Evolutionary conservation across 1,139 yeast genomes (phyloP).

Genomic region (Hemisphaericaspora subhashii): DNA sequence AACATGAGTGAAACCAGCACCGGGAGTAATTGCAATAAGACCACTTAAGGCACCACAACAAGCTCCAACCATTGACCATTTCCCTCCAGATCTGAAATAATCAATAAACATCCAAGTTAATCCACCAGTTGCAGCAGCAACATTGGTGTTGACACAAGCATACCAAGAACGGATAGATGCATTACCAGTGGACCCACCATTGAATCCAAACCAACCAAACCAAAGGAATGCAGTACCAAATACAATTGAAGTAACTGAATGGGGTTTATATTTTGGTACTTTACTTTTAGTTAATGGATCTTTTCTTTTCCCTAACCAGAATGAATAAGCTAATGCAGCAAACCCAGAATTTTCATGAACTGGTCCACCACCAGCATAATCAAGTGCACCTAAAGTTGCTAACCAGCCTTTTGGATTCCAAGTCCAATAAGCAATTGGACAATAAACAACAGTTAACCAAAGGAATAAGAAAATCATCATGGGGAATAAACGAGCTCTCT

Average conservation of each 20-base stretch:
- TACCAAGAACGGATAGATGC: conserved; percentile 90
- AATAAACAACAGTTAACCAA: conserved; percentile 96
- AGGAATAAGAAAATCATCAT: conserved; percentile 91
- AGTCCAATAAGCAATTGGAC: conserved; percentile 95
- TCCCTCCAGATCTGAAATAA: conserved; percentile 82
- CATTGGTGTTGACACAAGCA: conserved; percentile 87
- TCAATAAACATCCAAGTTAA: conserved; percentile 92
- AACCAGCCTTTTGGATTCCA: conserved; percentile 96
- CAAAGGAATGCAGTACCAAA: conserved; percentile 91
- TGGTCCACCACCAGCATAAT: conserved; percentile 98
- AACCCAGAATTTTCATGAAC: conserved; percentile 95
- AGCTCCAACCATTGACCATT: conserved; percentile 93
- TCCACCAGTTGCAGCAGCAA: conserved; percentile 92
- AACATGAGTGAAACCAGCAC: conserved; percentile 93
- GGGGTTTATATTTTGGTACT: conserved; percentile 88
- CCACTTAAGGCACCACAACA: conserved; percentile 95
- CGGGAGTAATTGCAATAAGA: conserved; percentile 94
- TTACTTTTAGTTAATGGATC: conserved; percentile 71
- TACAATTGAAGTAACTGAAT: conserved; percentile 85
- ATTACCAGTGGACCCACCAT: conserved; percentile 96
- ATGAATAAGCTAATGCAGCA: conserved; percentile 91
- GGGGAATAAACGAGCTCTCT: conserved; percentile 94
- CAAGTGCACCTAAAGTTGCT: conserved; percentile 75
- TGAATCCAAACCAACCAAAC: conserved; percentile 99
- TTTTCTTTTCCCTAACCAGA: conserved; percentile 86